A percentile compares a stretch with the other conserved stretches of the same genome.
These are phyloP conservation scores for Ilex asprella DNA, from an alignment of 257 asterid genomes.

Conservation along the genomic window DNA sequence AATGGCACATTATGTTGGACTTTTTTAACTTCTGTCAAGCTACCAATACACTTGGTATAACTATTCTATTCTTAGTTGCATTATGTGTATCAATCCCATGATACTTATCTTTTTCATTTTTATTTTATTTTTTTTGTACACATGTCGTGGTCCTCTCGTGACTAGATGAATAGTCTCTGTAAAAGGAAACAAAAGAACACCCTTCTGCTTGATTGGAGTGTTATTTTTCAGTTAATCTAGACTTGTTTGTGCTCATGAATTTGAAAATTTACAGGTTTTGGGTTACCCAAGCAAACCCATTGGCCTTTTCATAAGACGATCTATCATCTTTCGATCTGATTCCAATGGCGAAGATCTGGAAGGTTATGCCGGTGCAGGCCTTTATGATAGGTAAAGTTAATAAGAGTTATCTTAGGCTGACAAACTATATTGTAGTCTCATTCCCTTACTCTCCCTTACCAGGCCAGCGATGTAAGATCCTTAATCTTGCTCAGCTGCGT, in stretches of 20 bases:
- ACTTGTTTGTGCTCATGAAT: neutral
- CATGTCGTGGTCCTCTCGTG: too few species aligned
- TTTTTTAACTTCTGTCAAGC: too few species aligned
- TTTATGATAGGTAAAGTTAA: conserved; percentile 74
- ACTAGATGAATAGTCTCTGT: too few species aligned
- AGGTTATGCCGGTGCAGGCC: conserved; percentile 99
- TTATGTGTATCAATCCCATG: too few species aligned
- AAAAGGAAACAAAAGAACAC: too few species aligned
- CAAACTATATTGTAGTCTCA: neutral
- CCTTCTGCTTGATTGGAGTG: too few species aligned
- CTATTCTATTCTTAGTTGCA: too few species aligned
- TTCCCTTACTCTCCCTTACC: neutral
- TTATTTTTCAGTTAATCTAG: neutral
- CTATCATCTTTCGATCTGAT: conserved; percentile 95
- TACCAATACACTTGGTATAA: too few species aligned
- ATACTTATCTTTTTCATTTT: too few species aligned
- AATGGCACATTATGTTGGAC: too few species aligned
- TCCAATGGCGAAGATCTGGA: conserved; percentile 98
- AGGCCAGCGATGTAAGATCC: neutral
- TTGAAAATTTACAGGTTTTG: conserved; percentile 51
- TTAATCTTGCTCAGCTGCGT: neutral
- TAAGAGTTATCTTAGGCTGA: neutral
- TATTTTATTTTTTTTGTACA: too few species aligned
- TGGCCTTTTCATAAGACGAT: conserved; percentile 75
- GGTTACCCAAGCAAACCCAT: conserved; percentile 99